phyloP scores from a whole-genome alignment of 805 yeast genomes.

The Jamesozyma lodderae region DNA sequence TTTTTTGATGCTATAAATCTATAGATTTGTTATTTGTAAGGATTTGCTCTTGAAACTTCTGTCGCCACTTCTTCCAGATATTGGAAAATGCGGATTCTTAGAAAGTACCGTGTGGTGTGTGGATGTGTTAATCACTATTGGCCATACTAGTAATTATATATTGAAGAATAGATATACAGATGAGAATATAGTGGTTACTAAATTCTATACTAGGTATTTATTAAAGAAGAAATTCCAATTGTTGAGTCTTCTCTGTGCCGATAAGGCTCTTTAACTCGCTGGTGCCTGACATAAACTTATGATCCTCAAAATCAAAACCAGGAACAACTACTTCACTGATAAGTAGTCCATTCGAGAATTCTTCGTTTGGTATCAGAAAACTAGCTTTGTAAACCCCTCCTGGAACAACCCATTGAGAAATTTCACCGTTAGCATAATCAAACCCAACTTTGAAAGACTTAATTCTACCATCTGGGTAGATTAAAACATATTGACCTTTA shows the following conservation, averaged over 20 bases:
- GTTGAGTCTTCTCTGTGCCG: slow-evolving; percentile 32
- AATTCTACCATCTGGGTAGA: slow-evolving; percentile 42
- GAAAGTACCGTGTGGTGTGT: background rate
- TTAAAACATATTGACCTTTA: slow-evolving; percentile 44
- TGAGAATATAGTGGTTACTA: too few species aligned
- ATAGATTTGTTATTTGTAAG: too few species aligned
- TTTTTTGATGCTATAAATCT: too few species aligned
- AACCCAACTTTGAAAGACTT: slow-evolving; percentile 47
- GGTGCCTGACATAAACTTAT: slow-evolving; percentile 34
- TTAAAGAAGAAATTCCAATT: slow-evolving; percentile 32
- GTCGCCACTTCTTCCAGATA: background rate
- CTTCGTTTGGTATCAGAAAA: slow-evolving; percentile 36
- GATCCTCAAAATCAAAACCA: slow-evolving; percentile 51
- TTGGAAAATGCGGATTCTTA: background rate
- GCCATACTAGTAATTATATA: too few species aligned
- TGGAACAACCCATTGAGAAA: slow-evolving; percentile 56
- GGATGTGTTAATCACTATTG: background rate
- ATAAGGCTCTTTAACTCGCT: slow-evolving; percentile 30
- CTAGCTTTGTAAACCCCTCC: slow-evolving; percentile 52
- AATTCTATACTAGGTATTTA: too few species aligned
- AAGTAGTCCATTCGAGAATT: slow-evolving; percentile 33
- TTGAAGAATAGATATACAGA: too few species aligned
- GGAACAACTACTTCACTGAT: slow-evolving; percentile 55
- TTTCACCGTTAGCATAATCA: slow-evolving; percentile 38
- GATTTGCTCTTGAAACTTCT: too few species aligned